Base-by-base conservation (phyloP, 1,284 basidiomycete species). In the Xanthoconium separans region DNA sequence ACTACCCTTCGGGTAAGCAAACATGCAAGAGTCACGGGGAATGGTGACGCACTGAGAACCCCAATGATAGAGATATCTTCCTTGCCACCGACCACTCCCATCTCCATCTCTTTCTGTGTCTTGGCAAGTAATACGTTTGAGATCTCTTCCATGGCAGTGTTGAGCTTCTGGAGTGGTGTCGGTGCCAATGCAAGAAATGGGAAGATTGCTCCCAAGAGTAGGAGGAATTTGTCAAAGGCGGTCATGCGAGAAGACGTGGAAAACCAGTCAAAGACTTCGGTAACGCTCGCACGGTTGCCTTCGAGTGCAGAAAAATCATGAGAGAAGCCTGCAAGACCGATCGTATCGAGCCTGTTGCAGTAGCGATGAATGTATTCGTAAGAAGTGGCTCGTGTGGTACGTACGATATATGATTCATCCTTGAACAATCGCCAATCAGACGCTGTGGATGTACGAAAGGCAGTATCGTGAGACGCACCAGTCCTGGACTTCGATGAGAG, bases 251-350 rank as follows among this genome's bases (percentile, higher is more conserved):
- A 27, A 6, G 45, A 31, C 29, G 40, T 5, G 7, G 7, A 15
- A n/a, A 57, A 55, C 1, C 36, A 36, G 6, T 57, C 51, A 16
- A 56, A 53, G 5, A 57, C 3, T 6, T 47, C 34, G 1, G 30
- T 54, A 15, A 56, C 40, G 36, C 9, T 20, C 12, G 48, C 73
- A 7, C 66, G 61, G 54, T 77, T 70, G 10, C 81, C 82, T 31
- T 78, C 73, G 13, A 54, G 51, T 4, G 53, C 53, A 3, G 44
- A 39, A 20, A 54, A 54, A 42, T 54, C 27, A 18, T 54, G 80
- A 6, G 77, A 77, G 57, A 84, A 84, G 0, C 82, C 82, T 4
- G 80, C 80, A 42, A 41, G 82, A 78, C 18, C 82, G 31, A 45
- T 48, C 9, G 36, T 48, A 36, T 53, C 51, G 9, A 60, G 45